Evolutionary conservation across 257 asterid genomes (phyloP), one percentile per base, ranked within the genome.

Genomic region (Primulina tabacum): DNA sequence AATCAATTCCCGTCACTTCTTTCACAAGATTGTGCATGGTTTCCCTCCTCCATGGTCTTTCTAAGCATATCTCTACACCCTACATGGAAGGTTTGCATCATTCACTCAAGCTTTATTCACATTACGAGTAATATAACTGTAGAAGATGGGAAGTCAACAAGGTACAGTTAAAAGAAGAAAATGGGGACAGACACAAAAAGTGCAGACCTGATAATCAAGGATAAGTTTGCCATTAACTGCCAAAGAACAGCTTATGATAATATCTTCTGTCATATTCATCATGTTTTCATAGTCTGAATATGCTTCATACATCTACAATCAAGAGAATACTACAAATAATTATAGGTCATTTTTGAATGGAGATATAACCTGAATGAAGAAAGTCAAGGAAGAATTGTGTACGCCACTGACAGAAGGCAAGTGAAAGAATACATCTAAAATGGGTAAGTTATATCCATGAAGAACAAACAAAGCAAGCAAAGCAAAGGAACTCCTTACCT

Each of bases 41-140:
- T 76, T 90, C 99, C 82, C 90, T 87, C 87, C 96, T 93, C 96
- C 97, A 93, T 58, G 97, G 99, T 80, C 88, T 87, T 85, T 89
- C 95, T 81, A 93, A 86, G 81, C 88, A 83, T 79, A 93, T 89
- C 82, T 83, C 96, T 62, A 62, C 78, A 73, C 96, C 97, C 97
- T 93, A 75, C 78, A 62, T 77, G 69, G 57, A 68, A 71, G 62
- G 17, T 20, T 64, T 2, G 62, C 24, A 56, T 40, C 38, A 52
- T 62, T 21, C 52, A 40, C 17, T 2, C 16, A 40, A 40, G 17
- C 16, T 40, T 40, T 11, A 11, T 40, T 2, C 43, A 47, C 30
- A 30, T 29, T 26, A 52, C n/a, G 1, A 11, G 16, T 14, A 47
- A 18, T 16, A 47, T 12, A 47, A 14, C 55, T 47, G 18, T 14